These are phyloP conservation scores for Ilex paraguariensis DNA, from an alignment of 305 asterid genomes.

Conservation along the genomic window DNA sequence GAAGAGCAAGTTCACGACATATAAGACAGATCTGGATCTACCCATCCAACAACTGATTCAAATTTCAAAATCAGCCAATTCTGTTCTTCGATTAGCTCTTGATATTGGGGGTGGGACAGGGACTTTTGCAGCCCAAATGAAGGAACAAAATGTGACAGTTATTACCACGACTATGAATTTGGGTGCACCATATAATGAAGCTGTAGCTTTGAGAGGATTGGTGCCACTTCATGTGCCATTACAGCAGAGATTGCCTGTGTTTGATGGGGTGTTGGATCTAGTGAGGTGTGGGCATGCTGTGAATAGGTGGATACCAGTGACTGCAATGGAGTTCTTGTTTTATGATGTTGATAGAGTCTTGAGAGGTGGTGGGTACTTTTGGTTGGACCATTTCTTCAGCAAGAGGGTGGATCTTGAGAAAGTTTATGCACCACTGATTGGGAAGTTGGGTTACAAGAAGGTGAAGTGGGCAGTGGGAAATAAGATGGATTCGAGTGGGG, in stretches of 20 bases:
- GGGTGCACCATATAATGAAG: conserved; percentile 86
- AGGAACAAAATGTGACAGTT: conserved; percentile 70
- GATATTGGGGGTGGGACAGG: conserved; percentile 95
- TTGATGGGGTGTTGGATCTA: conserved; percentile 86
- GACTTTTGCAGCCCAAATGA: conserved; percentile 94
- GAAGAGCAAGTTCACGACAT: conserved; percentile 41
- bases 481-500: conserved; percentile 70
- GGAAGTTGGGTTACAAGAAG: conserved; percentile 84
- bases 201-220: conserved; percentile 79
- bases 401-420: conserved; percentile 70
- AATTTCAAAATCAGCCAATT: conserved; percentile 40
- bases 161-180: conserved; percentile 85
- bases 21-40: conserved; percentile 81
- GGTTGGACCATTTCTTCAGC: conserved; percentile 81
- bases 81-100: conserved; percentile 54
- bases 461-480: conserved; percentile 90
- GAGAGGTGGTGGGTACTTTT: conserved; percentile 87
- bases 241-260: conserved; percentile 95
- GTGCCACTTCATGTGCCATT: conserved; percentile 81
- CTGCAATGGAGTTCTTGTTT: conserved; percentile 72
- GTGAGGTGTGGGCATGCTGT: conserved; percentile 92
- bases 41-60: conserved; percentile 72
- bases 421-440: conserved; percentile 69
- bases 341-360: conserved; percentile 88
- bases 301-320: conserved; percentile 89